phyloP scores from a whole-genome alignment of 257 asterid genomes.

The Solanum ossicruentum region DNA sequence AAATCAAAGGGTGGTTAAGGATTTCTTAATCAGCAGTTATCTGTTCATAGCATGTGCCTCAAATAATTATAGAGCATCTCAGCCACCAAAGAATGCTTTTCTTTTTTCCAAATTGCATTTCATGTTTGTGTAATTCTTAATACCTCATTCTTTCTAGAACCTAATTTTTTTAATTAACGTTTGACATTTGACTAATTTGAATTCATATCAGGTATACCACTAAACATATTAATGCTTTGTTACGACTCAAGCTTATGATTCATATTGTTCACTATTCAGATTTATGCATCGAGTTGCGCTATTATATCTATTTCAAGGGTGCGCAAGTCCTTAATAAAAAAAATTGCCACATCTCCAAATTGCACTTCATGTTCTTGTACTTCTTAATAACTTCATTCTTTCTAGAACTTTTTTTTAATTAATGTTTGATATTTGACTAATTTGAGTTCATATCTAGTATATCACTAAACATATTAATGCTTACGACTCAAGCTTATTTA shows the following conservation, averaged over 20 bases:
- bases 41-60: constrained; percentile 20
- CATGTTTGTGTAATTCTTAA: not conserved
- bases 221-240: not conserved
- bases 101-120: not conserved
- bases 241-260: not conserved
- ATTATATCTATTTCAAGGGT: too few species aligned
- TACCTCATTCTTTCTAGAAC: not conserved
- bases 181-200: not conserved
- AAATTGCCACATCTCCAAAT: not conserved
- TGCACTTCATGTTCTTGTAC: not conserved
- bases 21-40: constrained; percentile 11
- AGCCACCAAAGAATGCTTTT: constrained; percentile 5
- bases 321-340: too few species aligned
- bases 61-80: constrained; percentile 18
- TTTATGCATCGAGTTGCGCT: too few species aligned
- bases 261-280: too few species aligned
- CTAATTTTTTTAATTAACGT: rapidly evolving
- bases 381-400: not conserved
- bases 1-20: not conserved
- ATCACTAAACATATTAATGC: not conserved
- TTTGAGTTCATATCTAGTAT: not conserved
- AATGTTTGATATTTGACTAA: rapidly evolving
- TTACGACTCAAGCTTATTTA: not conserved
- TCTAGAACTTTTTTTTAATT: too few species aligned
- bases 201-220: not conserved